Evolutionary conservation across 1,284 basidiomycete genomes (phyloP), one percentile per base, ranked within the genome.

Genomic region (Cryptococcus hybrid): DNA sequence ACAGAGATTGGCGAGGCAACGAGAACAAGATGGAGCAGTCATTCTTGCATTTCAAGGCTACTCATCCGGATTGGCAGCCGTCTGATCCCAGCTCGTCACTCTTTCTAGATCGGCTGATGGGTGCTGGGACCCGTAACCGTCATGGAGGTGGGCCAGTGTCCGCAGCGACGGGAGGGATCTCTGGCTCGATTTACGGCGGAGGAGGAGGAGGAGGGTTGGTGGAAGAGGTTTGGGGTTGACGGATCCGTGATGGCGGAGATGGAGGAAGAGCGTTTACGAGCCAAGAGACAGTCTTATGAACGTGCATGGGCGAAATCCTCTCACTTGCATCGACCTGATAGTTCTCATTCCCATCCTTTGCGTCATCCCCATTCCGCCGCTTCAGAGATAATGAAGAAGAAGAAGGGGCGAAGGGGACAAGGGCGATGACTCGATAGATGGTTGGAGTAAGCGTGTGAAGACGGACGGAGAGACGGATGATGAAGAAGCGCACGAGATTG

Each of bases 21-120:
- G 89, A 94, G 65, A 89, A 90, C 54, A 96, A 98, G 82, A 97
- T 99, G 92, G 95, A 99, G 81, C 94, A 98, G 81, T 90, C 87
- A 68, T 92, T 99, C 78, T 80, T 98, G 40, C 93, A 92, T 70
- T 99, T 99, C 83, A 95, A 93, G 80, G 87, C 90, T 47, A 88
- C 91, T 9, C 91, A 97, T 78, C 93, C 93, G 8, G 90, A 93
- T 68, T 97, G 93, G 93, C 89, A 86, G 64, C 93, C 93, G 1
- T 82, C 84, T 2, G 92, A 97, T 73, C 89, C 90, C 0, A 84
- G 86, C 12, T 87, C 90, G 5, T 93, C 90, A 1, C 80, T 93
- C 11, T 93, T 92, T 73, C 84, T 95, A 47, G 88, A 84, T 65
- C 84, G 88, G 47, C 86, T 95, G 76, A 87, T 89, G 1, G 88